Percentiles rank a stretch among this genome's conserved stretches.
These are phyloP conservation scores for Orbilia blumenaviensis DNA, from an alignment of 2,329 filamentous ascomycete species.

Conservation along the genomic window DNA sequence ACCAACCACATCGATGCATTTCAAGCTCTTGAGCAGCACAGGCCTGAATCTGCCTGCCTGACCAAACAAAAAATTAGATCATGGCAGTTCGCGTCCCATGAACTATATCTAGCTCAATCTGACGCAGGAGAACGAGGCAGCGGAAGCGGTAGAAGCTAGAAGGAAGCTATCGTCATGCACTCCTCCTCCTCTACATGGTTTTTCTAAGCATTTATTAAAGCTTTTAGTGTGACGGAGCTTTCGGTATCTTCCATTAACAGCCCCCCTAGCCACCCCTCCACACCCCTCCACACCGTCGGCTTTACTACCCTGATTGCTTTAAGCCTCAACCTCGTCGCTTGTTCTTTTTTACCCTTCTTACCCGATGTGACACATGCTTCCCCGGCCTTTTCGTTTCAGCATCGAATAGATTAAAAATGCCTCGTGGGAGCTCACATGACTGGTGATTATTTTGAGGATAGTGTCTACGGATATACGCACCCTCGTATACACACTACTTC, in stretches of 20 bases:
- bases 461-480: slow-evolving; percentile 30
- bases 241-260: slow-evolving; percentile 42
- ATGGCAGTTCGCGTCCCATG: slow-evolving; percentile 28
- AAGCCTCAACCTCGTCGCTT: slow-evolving; percentile 47
- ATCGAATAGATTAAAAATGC: slow-evolving; percentile 48
- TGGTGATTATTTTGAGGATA: slow-evolving; percentile 27
- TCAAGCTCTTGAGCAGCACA: slow-evolving; percentile 9
- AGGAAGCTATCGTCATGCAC: background rate
- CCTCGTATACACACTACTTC: slow-evolving; percentile 8
- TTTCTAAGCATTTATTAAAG: background rate
- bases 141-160: background rate
- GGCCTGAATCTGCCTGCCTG: slow-evolving; percentile 10
- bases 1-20: slow-evolving; percentile 4
- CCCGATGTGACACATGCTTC: slow-evolving; percentile 50
- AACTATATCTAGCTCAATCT: slow-evolving; percentile 47
- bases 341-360: slow-evolving; percentile 44
- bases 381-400: slow-evolving; percentile 43
- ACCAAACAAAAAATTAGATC: slow-evolving; percentile 40
- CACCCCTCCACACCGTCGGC: slow-evolving; percentile 12
- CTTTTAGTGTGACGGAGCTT: slow-evolving; percentile 26
- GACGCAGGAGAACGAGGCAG: slow-evolving; percentile 18
- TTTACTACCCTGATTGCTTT: slow-evolving; percentile 26
- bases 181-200: background rate
- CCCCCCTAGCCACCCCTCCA: slow-evolving; percentile 11
- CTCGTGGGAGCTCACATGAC: slow-evolving; percentile 48